phyloP scores from a whole-genome alignment of 495 filamentous ascomycete genomes.

The Rhizodiscina lignyota region DNA sequence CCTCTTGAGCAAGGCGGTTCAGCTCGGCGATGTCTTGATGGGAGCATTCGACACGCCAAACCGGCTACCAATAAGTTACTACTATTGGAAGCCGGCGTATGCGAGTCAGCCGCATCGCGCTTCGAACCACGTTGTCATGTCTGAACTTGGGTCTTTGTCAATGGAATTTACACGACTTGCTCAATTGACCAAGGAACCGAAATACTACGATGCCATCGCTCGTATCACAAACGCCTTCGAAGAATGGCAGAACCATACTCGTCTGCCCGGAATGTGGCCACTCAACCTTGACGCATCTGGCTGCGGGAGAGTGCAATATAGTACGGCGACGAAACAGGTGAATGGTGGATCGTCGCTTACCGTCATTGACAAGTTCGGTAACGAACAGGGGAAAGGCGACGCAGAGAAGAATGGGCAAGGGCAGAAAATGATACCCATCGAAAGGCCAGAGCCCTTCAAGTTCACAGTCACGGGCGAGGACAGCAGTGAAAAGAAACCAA shows the following conservation, averaged over 20 bases:
- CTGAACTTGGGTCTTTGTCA: slow-evolving; percentile 80
- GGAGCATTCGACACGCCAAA: slow-evolving; percentile 94
- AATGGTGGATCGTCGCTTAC: too few relatives aligned
- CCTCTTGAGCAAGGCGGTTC: slow-evolving; percentile 71
- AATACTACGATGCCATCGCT: slow-evolving; percentile 90
- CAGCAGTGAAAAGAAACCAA: too few relatives aligned
- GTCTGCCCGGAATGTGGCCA: slow-evolving; percentile 74
- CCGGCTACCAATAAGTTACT: slow-evolving; percentile 80
- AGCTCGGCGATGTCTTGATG: slow-evolving; percentile 79
- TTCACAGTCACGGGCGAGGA: too few relatives aligned
- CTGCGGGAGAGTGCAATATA: slow-evolving; percentile 36
- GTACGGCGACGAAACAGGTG: too few relatives aligned
- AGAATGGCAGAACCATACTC: slow-evolving; percentile 56
- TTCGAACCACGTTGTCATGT: slow-evolving; percentile 43
- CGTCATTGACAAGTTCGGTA: too few relatives aligned
- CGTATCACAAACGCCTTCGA: slow-evolving; percentile 81
- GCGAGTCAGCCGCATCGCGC: slow-evolving; percentile 51
- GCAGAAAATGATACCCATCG: too few relatives aligned
- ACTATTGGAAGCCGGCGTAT: slow-evolving; percentile 62
- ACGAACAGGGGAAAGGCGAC: too few relatives aligned
- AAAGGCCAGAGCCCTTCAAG: too few relatives aligned
- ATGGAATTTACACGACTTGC: slow-evolving; percentile 90
- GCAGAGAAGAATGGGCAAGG: too few relatives aligned
- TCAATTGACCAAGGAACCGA: slow-evolving; percentile 71
- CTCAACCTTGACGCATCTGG: slow-evolving; percentile 62